A percentile compares a stretch with the other conserved stretches of the same genome.
Conservation (phyloP, 768 basidiomycete genomes). For the Auriscalpium orientale region DNA sequence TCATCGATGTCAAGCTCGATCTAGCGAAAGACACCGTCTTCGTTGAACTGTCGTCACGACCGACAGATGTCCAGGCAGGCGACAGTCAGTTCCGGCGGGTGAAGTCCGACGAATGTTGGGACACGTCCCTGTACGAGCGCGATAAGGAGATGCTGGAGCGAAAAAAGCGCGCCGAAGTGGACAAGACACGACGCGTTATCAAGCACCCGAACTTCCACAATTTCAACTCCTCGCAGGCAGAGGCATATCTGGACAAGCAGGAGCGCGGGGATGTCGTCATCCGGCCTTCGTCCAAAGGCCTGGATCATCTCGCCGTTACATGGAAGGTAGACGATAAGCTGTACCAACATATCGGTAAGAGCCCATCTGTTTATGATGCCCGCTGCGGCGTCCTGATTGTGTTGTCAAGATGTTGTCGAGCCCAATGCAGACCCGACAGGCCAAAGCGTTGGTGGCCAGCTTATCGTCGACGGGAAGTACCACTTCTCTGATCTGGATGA, state of each 20-base stretch:
- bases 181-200: conserved; percentile 76
- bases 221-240: conserved; percentile 84
- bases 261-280: conserved; percentile 96
- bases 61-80: conserved; percentile 49
- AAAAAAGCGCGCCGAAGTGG: conserved; percentile 81
- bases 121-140: conserved; percentile 52
- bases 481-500: conserved; percentile 93
- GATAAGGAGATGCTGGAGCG: conserved; percentile 68
- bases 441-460: conserved; percentile 52
- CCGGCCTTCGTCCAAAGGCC: conserved; percentile 90
- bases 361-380: not conserved
- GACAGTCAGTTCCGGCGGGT: conserved; percentile 58
- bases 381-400: not conserved
- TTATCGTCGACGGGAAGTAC: conserved; percentile 71
- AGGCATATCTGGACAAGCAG: conserved; percentile 80
- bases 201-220: conserved; percentile 99
- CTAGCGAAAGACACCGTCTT: conserved; percentile 53
- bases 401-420: conserved; percentile 54
- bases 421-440: conserved; percentile 68
- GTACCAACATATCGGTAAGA: conserved; percentile 91
- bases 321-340: conserved; percentile 98
- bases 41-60: conserved; percentile 70
- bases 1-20: conserved; percentile 64
- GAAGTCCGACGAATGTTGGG: conserved; percentile 55
- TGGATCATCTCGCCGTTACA: conserved; percentile 90